phyloP scores from a whole-genome alignment of 495 filamentous ascomycete species.

The Astrocystis sublimbata region DNA sequence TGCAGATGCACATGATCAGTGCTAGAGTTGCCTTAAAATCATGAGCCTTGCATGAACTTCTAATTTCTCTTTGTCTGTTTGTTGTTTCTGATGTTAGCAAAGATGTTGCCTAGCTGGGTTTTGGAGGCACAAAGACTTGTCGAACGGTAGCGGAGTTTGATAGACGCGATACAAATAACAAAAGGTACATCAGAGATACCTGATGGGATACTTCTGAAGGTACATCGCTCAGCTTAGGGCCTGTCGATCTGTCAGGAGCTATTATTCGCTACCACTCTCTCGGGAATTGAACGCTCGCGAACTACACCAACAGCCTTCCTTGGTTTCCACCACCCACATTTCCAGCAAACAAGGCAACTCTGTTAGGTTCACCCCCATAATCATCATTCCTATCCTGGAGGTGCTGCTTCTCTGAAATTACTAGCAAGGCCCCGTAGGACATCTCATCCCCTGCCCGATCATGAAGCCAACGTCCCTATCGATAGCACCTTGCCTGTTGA shows the following conservation, averaged over 20 bases:
- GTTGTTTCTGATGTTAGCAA: background rate
- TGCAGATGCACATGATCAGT: background rate
- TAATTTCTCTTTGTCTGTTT: background rate
- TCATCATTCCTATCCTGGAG: background rate
- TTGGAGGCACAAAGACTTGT: background rate
- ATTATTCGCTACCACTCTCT: constrained; percentile 5
- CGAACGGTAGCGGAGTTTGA: background rate
- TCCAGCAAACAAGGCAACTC: constrained; percentile 8
- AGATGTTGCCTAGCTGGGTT: background rate
- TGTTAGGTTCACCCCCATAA: constrained; percentile 2
- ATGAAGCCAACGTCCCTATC: constrained; percentile 8
- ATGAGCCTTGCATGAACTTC: background rate
- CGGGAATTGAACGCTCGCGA: constrained; percentile 5
- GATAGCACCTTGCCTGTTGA: background rate
- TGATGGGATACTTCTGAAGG: background rate
- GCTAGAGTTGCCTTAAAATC: background rate
- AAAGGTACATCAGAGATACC: constrained; percentile 9
- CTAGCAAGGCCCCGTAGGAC: background rate
- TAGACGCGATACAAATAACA: background rate
- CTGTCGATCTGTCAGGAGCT: background rate
- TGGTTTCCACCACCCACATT: background rate
- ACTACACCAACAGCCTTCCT: background rate
- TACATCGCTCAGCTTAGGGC: background rate
- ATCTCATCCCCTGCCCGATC: background rate
- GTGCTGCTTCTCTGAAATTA: background rate